Evolutionary conservation across 2,329 filamentous ascomycete species (phyloP), one percentile per base, ranked within the genome.

Genomic region (Fusarium floridanum): DNA sequence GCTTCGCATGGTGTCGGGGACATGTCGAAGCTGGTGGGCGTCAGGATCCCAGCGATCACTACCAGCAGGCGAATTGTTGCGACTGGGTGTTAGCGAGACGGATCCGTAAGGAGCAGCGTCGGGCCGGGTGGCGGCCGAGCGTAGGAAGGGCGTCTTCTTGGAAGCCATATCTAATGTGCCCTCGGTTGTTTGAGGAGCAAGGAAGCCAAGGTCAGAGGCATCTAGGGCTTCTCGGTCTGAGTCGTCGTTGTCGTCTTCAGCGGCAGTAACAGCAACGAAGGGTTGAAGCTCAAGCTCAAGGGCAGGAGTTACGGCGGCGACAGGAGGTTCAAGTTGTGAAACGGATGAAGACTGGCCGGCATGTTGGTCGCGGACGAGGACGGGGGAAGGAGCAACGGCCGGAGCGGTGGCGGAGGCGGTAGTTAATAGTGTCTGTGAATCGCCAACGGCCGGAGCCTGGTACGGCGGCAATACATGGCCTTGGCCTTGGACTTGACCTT

Each of bases 61-160:
- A 17, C 80, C 81, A 27, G 78, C 79, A n/a, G 82, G 81, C 12
- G 83, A 84, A 36, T 76, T 78, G 50, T 83, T 81, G 66, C 81
- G 80, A 67, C 80, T 82, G 20, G 82, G 81, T 17, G 83, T 79
- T 53, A 80, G 73, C 50, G 80, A 81, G 14, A 85, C 82, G 60
- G 84, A 82, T 66, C 84, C 84, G 66, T 85, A 85, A 3, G 82
- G 81, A 20, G 80, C 80, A 29, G 81, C 75, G 48, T 81, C 79
- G 53, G 72, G 73, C 43, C 77, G 79, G 59, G 76, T 77, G 64
- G 78, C 75, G 66, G 71, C 76, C 41, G 80, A 79, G 66, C 73
- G 79, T 66, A 84, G 80, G 62, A 84, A 82, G 32, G 84, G 83
- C 53, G 82, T 82, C 73, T 79, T 82, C 71, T 80, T 83, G 66